These are phyloP conservation scores for Blastocladiella emersonii DNA, from an alignment of 371 early-diverging fungal genomes.

Conservation along the genomic window DNA sequence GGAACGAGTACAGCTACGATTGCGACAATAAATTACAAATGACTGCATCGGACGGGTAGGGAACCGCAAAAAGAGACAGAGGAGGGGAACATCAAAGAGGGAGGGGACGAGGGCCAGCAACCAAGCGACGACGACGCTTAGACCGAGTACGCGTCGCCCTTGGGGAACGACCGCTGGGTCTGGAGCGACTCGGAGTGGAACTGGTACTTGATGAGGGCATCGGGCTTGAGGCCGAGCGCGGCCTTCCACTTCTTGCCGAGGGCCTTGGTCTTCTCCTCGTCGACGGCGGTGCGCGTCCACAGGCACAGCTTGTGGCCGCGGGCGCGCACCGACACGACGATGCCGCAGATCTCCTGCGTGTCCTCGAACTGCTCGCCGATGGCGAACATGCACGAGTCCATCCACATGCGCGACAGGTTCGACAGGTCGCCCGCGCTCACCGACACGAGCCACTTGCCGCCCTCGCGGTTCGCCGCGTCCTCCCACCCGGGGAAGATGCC, in stretches of 20 bases:
- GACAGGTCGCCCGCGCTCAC: constrained; percentile 63
- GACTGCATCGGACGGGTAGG: too few species aligned
- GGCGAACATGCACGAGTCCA: constrained; percentile 54
- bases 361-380: constrained; percentile 82
- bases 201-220: neutral
- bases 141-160: neutral
- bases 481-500: constrained; percentile 99
- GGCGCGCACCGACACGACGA: constrained; percentile 73
- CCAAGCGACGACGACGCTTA: too few species aligned
- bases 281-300: constrained; percentile 71
- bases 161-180: neutral
- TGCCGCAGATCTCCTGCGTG: constrained; percentile 76
- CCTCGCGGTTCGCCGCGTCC: constrained; percentile 85
- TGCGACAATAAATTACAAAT: too few species aligned
- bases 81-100: too few species aligned
- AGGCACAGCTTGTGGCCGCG: constrained; percentile 66
- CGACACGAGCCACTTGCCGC: constrained; percentile 91
- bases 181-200: neutral
- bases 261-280: constrained; percentile 40
- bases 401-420: constrained; percentile 45
- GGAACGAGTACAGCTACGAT: too few species aligned
- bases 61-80: too few species aligned
- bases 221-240: neutral
- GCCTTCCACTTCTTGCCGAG: constrained; percentile 37
- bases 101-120: too few species aligned